Conservation (phyloP, 2,329 filamentous ascomycete genomes). For the Nothophoma quercina region DNA sequence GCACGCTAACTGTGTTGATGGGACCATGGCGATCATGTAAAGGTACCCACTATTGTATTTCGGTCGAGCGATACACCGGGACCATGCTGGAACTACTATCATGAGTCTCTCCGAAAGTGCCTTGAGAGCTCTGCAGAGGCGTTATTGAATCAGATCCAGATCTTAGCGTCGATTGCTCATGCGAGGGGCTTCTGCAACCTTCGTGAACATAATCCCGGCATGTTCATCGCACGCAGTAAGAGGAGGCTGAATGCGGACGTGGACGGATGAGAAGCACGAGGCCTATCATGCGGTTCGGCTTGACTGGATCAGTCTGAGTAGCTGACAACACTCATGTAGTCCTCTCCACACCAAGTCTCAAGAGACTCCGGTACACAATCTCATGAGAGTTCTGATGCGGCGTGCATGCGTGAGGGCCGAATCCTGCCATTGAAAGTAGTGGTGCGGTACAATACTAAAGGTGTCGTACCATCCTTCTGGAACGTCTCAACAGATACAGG, state of each 20-base stretch:
- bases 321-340: not conserved
- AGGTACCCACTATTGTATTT: constrained; percentile 3
- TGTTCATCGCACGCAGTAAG: not conserved
- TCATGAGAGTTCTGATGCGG: not conserved
- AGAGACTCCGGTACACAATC: not conserved
- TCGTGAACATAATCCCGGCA: not conserved
- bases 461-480: not conserved
- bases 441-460: not conserved
- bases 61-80: not conserved
- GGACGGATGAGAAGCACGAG: not conserved
- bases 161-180: constrained; percentile 9
- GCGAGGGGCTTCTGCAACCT: not conserved
- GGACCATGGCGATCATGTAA: not conserved
- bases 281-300: not conserved
- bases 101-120: not conserved
- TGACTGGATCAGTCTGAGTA: too few relatives aligned
- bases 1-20: constrained; percentile 11
- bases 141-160: constrained; percentile 2
- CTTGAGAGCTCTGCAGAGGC: constrained; percentile 1
- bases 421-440: not conserved
- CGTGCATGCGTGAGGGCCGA: not conserved
- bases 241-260: not conserved
- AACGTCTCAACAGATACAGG: not conserved
- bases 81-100: not conserved
- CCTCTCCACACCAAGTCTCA: not conserved